phyloP scores from a whole-genome alignment of 305 asterid species.

The Petunia hybrid region DNA sequence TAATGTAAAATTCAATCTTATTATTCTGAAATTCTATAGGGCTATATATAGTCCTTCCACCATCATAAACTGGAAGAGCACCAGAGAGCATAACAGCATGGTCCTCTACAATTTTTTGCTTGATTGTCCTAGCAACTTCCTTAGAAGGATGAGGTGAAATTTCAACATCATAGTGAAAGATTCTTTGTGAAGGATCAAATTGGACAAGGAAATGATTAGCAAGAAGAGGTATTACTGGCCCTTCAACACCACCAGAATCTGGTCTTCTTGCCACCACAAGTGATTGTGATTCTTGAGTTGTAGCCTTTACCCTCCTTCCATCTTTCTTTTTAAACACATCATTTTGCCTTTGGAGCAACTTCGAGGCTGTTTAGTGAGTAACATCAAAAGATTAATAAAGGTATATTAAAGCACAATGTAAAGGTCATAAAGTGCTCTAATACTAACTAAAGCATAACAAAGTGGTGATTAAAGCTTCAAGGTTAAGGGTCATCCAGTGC shows the following conservation, averaged over 20 bases:
- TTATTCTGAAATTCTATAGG: slow-evolving; percentile 77
- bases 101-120: slow-evolving; percentile 68
- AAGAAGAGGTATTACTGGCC: slow-evolving; percentile 67
- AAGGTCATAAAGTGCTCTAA: not conserved
- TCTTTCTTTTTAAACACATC: slow-evolving; percentile 43
- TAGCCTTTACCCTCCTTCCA: slow-evolving; percentile 46
- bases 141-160: slow-evolving; percentile 83
- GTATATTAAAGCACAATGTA: not conserved
- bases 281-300: slow-evolving; percentile 40
- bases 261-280: slow-evolving; percentile 82
- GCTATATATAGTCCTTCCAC: slow-evolving; percentile 77
- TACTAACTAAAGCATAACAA: not conserved
- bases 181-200: slow-evolving; percentile 64
- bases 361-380: slow-evolving; percentile 41
- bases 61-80: slow-evolving; percentile 84
- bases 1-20: slow-evolving; percentile 68
- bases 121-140: slow-evolving; percentile 75
- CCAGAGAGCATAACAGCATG: slow-evolving; percentile 56
- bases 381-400: slow-evolving; percentile 30
- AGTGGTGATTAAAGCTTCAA: not conserved
- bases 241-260: slow-evolving; percentile 90
- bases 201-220: slow-evolving; percentile 88
- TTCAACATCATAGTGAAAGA: slow-evolving; percentile 89
- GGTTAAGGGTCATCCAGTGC: not conserved
- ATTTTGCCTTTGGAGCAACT: slow-evolving; percentile 37